Conservation (phyloP, 768 basidiomycete species). For the Kwoniella sp. region DNA sequence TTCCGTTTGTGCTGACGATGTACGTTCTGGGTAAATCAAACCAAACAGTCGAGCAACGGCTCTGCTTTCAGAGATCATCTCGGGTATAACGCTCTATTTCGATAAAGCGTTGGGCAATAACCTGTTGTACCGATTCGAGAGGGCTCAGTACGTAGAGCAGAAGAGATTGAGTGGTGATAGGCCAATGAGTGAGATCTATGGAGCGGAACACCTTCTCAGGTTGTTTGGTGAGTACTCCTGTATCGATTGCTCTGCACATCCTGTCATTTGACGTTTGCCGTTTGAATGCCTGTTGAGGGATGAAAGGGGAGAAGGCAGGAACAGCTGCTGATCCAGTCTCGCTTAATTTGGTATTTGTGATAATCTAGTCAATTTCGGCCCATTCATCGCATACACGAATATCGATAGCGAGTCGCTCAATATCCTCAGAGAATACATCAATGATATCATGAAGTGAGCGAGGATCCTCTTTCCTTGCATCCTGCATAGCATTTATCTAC, state of each 20-base stretch:
- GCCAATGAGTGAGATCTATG: slow-evolving; percentile 88
- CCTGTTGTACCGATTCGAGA: slow-evolving; percentile 90
- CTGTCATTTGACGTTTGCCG: too few relatives aligned
- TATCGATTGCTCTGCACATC: background rate
- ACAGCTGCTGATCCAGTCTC: too few relatives aligned
- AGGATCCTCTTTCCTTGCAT: too few relatives aligned
- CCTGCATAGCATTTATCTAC: too few relatives aligned
- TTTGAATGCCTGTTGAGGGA: too few relatives aligned
- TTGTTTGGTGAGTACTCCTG: slow-evolving; percentile 75
- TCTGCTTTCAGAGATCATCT: slow-evolving; percentile 75
- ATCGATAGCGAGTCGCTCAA: slow-evolving; percentile 84
- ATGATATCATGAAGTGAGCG: slow-evolving; percentile 77
- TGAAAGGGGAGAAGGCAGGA: too few relatives aligned
- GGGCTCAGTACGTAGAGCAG: slow-evolving; percentile 84
- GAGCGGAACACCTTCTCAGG: slow-evolving; percentile 87
- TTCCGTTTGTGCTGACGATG: background rate
- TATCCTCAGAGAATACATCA: slow-evolving; percentile 83
- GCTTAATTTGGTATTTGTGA: background rate
- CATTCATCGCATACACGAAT: slow-evolving; percentile 83
- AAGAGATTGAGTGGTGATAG: slow-evolving; percentile 71
- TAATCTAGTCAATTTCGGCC: slow-evolving; percentile 77
- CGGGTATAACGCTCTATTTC: slow-evolving; percentile 87
- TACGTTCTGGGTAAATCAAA: too few relatives aligned
- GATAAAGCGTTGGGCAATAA: slow-evolving; percentile 82
- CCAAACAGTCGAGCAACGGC: slow-evolving; percentile 67